Evolutionary conservation across 2,329 filamentous ascomycete species (phyloP), one percentile per base, ranked within the genome.

Genomic region (Colletotrichum sansevieriae): DNA sequence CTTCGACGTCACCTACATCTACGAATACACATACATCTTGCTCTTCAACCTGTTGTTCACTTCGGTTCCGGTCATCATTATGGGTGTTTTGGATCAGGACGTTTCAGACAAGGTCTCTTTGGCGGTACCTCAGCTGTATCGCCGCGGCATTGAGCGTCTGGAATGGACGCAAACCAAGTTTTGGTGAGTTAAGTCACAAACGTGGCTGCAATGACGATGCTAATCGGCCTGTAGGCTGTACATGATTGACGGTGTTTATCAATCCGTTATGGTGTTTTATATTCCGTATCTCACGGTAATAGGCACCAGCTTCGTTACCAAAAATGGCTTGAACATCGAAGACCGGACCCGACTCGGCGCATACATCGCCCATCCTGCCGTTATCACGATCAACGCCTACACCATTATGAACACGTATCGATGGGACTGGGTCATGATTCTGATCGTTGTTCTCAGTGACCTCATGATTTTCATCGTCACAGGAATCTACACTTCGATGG

Each of bases 111-210:
- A 91, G 76, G 93, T 99, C 35, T 98, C 96, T 9, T 84, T 99
- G 71, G 95, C 94, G 61, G 95, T 99, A 56, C 96, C 96, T 49
- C 94, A 99, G 78, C 88, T 99, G 39, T 99, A 99, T 79, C 92
- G 95, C 72, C 90, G 95, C 71, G 96, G 96, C 74, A 99, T 99
- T 74, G 95, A 98, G 83, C 91, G 95, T 70, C 88, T 94, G 78
- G 96, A 99, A 83, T 99, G 96, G 96, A 97, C 95, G 4, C 93
- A 97, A 79, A 84, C 83, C 60, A 99, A 99, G 81, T 99, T 99
- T 79, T 99, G 96, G 96, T 97, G 87, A 80, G 89, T 83, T 49
- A 65, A 35, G 39, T 35, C 9, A 43, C 20, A 13, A n/a, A 8
- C 4, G 29, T 52, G 20, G 41, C 51, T 35, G 8, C n/a, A 3